Evolutionary conservation across 1,284 basidiomycete species (phyloP).

Genomic region (Spongiforma sp.): DNA sequence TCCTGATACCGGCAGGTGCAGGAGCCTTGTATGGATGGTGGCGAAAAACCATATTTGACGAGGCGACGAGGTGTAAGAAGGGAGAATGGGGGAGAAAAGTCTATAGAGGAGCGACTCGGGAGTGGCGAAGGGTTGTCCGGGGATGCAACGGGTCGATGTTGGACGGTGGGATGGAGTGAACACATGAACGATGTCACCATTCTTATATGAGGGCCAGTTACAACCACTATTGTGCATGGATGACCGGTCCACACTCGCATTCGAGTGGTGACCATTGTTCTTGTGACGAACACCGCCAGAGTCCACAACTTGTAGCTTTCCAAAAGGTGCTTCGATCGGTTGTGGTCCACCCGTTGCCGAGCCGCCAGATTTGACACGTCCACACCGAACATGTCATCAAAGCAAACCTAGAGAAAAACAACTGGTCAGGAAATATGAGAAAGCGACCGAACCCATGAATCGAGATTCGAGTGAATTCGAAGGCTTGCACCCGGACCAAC

Average conservation of each 20-base stretch:
- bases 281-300: constrained; percentile 4
- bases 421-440: constrained; percentile 1
- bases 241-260: constrained; percentile 6
- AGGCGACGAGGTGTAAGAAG: background rate
- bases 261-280: constrained; percentile 24
- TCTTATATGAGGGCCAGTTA: constrained; percentile 23
- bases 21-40: constrained; percentile 23
- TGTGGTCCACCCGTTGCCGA: background rate
- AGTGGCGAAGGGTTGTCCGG: too few relatives aligned
- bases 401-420: background rate
- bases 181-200: background rate
- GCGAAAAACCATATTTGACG: constrained; percentile 27
- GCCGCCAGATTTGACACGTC: constrained; percentile 10
- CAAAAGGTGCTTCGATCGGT: constrained; percentile 5
- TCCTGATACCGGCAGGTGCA: constrained; percentile 36
- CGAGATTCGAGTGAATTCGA: too few relatives aligned
- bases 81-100: background rate
- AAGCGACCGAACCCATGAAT: too few relatives aligned
- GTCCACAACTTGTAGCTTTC: constrained; percentile 14
- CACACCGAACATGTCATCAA: constrained; percentile 10
- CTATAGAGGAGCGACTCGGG: background rate
- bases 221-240: constrained; percentile 15
- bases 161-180: background rate
- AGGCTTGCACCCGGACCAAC: too few relatives aligned
- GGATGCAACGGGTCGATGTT: background rate